Conservation (phyloP, 202 grass and related monocot species). For the Setaria italica region DNA sequence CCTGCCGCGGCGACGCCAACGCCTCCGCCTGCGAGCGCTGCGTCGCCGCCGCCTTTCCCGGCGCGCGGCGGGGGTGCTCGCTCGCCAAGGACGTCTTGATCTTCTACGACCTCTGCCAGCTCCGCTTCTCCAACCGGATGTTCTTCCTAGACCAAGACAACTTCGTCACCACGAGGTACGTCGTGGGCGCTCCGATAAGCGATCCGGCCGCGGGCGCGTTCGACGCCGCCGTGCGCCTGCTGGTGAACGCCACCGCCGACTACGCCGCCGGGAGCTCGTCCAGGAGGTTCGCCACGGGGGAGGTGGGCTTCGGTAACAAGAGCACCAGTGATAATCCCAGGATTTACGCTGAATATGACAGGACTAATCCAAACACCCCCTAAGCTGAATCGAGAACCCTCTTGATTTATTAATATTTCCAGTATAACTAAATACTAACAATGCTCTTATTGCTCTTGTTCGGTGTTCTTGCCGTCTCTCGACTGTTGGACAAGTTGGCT, state of each 20-base stretch:
- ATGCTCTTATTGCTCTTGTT: too few species aligned
- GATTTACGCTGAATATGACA: too few species aligned
- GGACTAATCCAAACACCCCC: too few species aligned
- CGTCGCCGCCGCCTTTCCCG: conserved; percentile 34
- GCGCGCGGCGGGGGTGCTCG: conserved; percentile 45
- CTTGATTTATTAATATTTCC: too few species aligned
- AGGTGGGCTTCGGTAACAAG: neutral
- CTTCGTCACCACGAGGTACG: neutral
- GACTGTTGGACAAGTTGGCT: too few species aligned
- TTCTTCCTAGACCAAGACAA: conserved; percentile 52
- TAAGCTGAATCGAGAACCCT: too few species aligned
- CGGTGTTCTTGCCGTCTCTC: too few species aligned
- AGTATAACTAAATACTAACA: too few species aligned
- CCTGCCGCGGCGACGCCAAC: conserved; percentile 64
- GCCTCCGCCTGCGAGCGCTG: conserved; percentile 51
- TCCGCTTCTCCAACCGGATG: conserved; percentile 60
- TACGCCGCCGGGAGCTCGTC: conserved; percentile 31
- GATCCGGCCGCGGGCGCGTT: neutral
- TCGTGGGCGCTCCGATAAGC: neutral
- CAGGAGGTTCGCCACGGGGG: conserved; percentile 50
- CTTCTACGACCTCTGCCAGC: conserved; percentile 65
- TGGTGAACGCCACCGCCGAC: conserved; percentile 40
- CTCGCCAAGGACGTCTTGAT: conserved; percentile 36
- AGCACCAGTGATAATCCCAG: neutral
- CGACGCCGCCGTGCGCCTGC: conserved; percentile 34